Evolutionary conservation across 192 early-diverging fungal species (phyloP).

Genomic region (Thoreauomyces humboldtii): DNA sequence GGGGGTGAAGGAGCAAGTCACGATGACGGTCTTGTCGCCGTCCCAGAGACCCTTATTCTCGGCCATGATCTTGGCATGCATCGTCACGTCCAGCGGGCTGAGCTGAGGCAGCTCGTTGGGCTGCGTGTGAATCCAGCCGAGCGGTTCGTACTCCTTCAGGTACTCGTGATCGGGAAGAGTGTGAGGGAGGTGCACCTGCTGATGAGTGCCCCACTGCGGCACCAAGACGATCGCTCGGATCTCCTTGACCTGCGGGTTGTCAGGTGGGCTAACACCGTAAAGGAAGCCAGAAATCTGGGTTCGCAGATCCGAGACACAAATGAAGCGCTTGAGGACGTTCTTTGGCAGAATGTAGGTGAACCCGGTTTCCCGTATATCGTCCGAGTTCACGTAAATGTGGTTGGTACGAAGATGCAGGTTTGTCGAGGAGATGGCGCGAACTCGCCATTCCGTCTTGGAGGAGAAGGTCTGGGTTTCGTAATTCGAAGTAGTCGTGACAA

Average conservation of each 20-base stretch:
- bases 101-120: constrained; percentile 88
- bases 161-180: constrained; percentile 88
- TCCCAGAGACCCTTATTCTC: constrained; percentile 84
- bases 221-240: constrained; percentile 89
- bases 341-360: constrained; percentile 97
- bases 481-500: constrained; percentile 94
- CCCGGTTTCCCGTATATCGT: constrained; percentile 92
- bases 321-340: constrained; percentile 97
- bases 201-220: constrained; percentile 98
- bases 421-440: constrained; percentile 94
- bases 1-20: constrained; percentile 97
- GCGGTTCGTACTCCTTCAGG: constrained; percentile 87
- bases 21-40: constrained; percentile 87
- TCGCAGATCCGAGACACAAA: constrained; percentile 88
- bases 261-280: constrained; percentile 87
- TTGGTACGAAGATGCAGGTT: constrained; percentile 93
- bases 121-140: constrained; percentile 98
- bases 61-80: constrained; percentile 86
- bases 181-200: constrained; percentile 85
- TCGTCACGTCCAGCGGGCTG: constrained; percentile 86
- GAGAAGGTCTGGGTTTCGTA: constrained; percentile 96
- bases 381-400: constrained; percentile 94
- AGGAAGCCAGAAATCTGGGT: constrained; percentile 95
- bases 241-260: constrained; percentile 93
- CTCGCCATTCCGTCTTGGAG: constrained; percentile 99